Base-by-base conservation (phyloP, 352 stramenopile genomes). In the Globisporangium takayamanum region DNA sequence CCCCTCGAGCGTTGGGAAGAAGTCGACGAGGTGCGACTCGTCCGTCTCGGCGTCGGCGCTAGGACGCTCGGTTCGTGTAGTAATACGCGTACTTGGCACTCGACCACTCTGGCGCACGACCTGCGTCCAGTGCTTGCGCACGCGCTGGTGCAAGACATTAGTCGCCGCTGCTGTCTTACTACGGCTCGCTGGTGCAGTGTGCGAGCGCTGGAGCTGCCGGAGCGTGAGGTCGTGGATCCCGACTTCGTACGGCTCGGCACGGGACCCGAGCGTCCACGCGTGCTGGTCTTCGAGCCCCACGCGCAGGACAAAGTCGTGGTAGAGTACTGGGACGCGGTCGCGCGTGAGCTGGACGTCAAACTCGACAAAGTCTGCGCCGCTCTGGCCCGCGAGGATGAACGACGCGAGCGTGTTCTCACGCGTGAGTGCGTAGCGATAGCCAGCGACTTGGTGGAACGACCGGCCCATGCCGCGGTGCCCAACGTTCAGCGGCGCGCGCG, bases 261-360 rank as follows among this genome's bases (percentile, higher is more conserved):
- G 73, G 5, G 76, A 73, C 8, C 78, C 75, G 46, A 78, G 68
- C 1, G 70, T 59, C 50, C 69, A 69, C 30, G 74, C 74, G 10
- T 59, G 57, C 22, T 76, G 75, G 63, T 90, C 78, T 56, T 90
- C 78, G 14, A 92, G 57, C 3, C 72, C 80, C 22, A 84, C 75
- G 14, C 76, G 80, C 18, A 93, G 63, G 37, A 81, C 60, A 55
- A 90, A 90, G 57, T 93, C 84, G 59, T 93, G 84, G 63, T 93
- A 93, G 36, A 93, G 66, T 0, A 93, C 72, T 0, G 84, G 84
- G 3, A 93, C 69, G 10, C 70, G 62, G 50, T 93, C 84, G 53
- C 87, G 90, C 11, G 84, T 91, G 36, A 93, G 64, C 60, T 93
- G 84, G 1, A 93, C 84, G 56, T 93, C 84, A 64, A 93, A 91